Evolutionary conservation across 2,329 filamentous ascomycete species (phyloP), one percentile per base, ranked within the genome.

Genomic region (Magnaporthiopsis incrustans): DNA sequence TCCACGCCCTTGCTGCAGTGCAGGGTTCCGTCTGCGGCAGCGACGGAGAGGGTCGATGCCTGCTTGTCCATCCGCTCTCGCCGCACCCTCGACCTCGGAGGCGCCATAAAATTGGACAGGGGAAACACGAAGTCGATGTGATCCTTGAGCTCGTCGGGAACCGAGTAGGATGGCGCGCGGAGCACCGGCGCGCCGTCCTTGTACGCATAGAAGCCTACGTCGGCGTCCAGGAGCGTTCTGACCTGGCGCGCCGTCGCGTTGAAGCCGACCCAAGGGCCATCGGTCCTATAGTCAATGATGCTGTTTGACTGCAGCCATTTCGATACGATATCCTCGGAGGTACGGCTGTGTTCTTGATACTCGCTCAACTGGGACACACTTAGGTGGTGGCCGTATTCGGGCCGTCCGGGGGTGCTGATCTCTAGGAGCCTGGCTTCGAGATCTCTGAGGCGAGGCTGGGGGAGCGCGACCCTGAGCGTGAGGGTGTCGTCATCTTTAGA

Each of bases 81-180:
- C n/a, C 72, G 65, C 62, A 63, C 67, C 60, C 26, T 66, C 56
- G 27, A 70, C 61, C 71, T 72, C 61, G 70, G 75, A 1, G 79
- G 79, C 3, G 74, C 72, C 76, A 82, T 78, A 64, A 83, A 83
- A 72, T 82, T 79, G 64, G 75, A 73, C 57, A 83, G 70, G 0
- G 81, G 81, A 57, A 81, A 76, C 33, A 83, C 72, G 66, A 83
- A 82, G 63, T 74, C 75, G 63, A 83, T 74, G 64, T 74, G 69
- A 1, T 71, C 68, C 1, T 71, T 68, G 6, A 83, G 71, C 4
- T 70, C 66, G 4, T 72, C 72, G 0, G 81, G 81, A 2, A 83
- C 70, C 2, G 74, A 74, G 67, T 84, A 83, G 25, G 77, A 71
- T 14, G 70, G 75, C 4, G 81, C 76, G 15, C 81, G 76, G 3